phyloP scores from a whole-genome alignment of 192 early-diverging fungal species.

The Umbelopsis ramanniana region DNA sequence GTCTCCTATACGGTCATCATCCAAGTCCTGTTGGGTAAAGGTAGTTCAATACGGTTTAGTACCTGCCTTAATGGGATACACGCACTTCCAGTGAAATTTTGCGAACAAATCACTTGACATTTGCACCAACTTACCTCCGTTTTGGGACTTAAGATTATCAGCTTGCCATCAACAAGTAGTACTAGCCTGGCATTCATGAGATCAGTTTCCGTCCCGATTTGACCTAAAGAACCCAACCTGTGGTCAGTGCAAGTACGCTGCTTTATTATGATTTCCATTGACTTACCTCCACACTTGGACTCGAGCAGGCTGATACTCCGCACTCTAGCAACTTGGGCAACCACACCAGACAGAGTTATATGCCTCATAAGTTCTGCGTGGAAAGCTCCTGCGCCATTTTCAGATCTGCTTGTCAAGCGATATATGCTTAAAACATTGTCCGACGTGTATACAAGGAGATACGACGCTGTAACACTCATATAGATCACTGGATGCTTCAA shows the following conservation, averaged over 20 bases:
- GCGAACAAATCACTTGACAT: not conserved
- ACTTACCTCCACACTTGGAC: constrained; percentile 33
- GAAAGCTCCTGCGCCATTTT: constrained; percentile 16
- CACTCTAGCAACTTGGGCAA: constrained; percentile 50
- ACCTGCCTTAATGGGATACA: not conserved
- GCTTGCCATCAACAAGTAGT: constrained; percentile 67
- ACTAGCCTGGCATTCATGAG: constrained; percentile 63
- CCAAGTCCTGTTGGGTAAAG: not conserved
- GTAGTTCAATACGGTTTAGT: not conserved
- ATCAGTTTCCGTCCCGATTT: constrained; percentile 39
- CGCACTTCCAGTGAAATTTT: not conserved
- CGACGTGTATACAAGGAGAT: constrained; percentile 62
- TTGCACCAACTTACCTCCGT: constrained; percentile 40
- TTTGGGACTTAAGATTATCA: constrained; percentile 65
- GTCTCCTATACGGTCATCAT: constrained; percentile 13
- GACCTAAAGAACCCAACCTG: constrained; percentile 28
- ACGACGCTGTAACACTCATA: constrained; percentile 57
- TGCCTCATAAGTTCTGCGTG: constrained; percentile 50
- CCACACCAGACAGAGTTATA: constrained; percentile 56
- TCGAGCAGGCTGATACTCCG: constrained; percentile 57
- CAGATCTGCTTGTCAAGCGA: constrained; percentile 33
- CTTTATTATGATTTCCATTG: not conserved
- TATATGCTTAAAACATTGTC: constrained; percentile 66
- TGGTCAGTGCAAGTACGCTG: not conserved
- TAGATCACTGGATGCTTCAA: constrained; percentile 51